Evolutionary conservation across 2,329 filamentous ascomycete genomes (phyloP).

Genomic region (Fusarium avenaceum): DNA sequence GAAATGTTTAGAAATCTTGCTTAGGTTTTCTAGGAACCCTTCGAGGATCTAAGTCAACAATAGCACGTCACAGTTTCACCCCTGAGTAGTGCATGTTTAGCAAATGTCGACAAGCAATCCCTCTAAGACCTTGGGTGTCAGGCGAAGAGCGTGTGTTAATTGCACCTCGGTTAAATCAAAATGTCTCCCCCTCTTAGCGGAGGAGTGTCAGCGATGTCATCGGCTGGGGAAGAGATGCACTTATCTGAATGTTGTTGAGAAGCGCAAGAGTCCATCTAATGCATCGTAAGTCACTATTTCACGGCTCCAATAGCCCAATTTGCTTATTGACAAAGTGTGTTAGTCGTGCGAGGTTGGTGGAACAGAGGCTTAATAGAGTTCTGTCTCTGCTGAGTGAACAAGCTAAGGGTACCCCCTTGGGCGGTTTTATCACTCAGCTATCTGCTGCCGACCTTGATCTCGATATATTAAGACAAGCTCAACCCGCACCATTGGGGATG

Average conservation of each 20-base stretch:
- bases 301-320: too few species aligned
- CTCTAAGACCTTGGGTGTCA: slow-evolving; percentile 5
- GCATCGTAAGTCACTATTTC: not conserved
- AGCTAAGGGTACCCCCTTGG: slow-evolving; percentile 6
- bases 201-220: slow-evolving; percentile 33
- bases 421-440: slow-evolving; percentile 11
- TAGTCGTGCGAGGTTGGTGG: slow-evolving; percentile 12
- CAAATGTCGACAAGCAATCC: slow-evolving; percentile 1
- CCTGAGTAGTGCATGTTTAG: not conserved
- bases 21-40: not conserved
- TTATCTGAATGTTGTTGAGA: slow-evolving; percentile 23
- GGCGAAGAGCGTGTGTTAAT: slow-evolving; percentile 33
- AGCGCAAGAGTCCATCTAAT: slow-evolving; percentile 19
- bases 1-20: not conserved
- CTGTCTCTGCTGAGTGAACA: slow-evolving; percentile 6
- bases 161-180: slow-evolving; percentile 34
- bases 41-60: not conserved
- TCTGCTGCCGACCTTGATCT: not conserved
- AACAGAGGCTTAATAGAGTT: slow-evolving; percentile 10
- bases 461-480: fast-evolving
- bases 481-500: fast-evolving
- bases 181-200: slow-evolving; percentile 27
- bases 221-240: slow-evolving; percentile 25
- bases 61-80: not conserved
- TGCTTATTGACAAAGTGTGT: not conserved